Evolutionary conservation across 2,329 filamentous ascomycete species (phyloP), one percentile per base, ranked within the genome.

Genomic region (Trematosphaeria pertusa): DNA sequence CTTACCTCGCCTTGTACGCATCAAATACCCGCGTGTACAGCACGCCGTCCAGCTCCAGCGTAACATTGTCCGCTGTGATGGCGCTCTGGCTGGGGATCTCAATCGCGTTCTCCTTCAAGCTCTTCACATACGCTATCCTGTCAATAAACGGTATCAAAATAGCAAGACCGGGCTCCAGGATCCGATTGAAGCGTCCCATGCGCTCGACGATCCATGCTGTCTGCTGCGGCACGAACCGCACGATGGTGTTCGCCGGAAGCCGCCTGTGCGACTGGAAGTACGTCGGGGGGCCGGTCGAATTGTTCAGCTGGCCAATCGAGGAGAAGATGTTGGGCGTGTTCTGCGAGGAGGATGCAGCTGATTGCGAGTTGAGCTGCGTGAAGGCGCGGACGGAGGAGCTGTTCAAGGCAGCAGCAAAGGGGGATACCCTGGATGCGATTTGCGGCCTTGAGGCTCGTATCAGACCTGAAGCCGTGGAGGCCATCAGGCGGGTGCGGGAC

Each of bases 181-280:
- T 97, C 50, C 92, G 84, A 76, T 90, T 88, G 78, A 96, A 99
- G 75, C 92, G 94, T 65, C 94, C 94, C 94, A 99, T 99, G 69
- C 94, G 92, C 83, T 99, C 94, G 46, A 99, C 94, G 49, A 99
- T 93, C 94, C 94, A 99, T 73, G 94, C 94, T 62, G 93, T 97
- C 79, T 99, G 94, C 76, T 99, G 94, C n/a, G 94, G 94, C 32
- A 99, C 94, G 75, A 97, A 99, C 50, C 93, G 90, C 63, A 99
- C 80, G 54, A 99, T 80, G 3, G 94, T 99, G 76, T 99, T 99
- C 60, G 92, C 89, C 20, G 94, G 94, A 41, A 97, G 81, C 17
- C 79, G 74, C 34, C 78, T 76, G 35, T 79, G 82, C 24, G 65
- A 64, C 69, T 88, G 87, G 74, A 96, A 96, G 75, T 95, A 95